Evolutionary conservation across 306 rosid species (phyloP), one percentile per base, ranked within the genome.

Genomic region (Canavalia gladiata): DNA sequence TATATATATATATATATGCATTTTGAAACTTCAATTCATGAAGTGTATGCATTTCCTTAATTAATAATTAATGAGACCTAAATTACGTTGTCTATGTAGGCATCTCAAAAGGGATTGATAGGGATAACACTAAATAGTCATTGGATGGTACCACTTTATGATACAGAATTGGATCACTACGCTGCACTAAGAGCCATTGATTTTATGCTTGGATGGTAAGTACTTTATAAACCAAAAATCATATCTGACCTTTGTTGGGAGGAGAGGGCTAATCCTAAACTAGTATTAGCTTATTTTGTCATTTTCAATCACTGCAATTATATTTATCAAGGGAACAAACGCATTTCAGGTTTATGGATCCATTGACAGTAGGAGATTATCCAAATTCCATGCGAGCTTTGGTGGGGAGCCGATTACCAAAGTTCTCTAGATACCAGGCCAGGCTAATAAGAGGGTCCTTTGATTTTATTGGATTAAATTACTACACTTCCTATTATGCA

Each of bases 141-240:
- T 34, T 91, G 92, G 92, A 25, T 75, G 34, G 72, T 77, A 47
- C 91, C 95, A 3, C 7, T 52, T 33, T 49, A 82, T 2, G 45
- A 85, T n/a, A 47, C 77, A 13, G 69, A 35, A 43, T 63, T 43
- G 45, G 47, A 91, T 34, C 47, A 18, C 0, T 25, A 65, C 1
- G 91, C 92, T 54, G 86, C 90, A 6, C 34, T 8, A 6, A 79
- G 86, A 47, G 81, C 81, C 10, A 63, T 89, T 65, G 92, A 89
- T 80, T 89, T 91, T 68, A 72, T 85, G 80, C 50, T 50, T 49
- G 84, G 84, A 72, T 80, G 84, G 84, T 80, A 78, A 78, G 2
- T 68, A 3, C 63, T 54, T 68, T 9, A 57, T 31, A 57, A 68
- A 45, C 8, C 13, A 7, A 43, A 59, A 49, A 31, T 72, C 49